These are phyloP conservation scores for Amphibolis antarctica DNA, from an alignment of 106 monocot genomes.

Conservation along the genomic window DNA sequence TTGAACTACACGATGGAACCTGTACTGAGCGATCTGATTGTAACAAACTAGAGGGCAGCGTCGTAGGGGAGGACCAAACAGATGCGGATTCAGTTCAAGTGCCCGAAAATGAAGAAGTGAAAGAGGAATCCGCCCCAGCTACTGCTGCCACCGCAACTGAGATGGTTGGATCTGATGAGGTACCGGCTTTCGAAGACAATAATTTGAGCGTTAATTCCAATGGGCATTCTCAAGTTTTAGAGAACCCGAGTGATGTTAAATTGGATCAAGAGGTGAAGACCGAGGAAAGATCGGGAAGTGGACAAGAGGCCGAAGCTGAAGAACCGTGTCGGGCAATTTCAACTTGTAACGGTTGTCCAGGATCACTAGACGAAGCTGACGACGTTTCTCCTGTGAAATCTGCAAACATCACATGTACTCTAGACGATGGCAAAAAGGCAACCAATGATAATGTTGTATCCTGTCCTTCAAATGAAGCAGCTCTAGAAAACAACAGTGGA, in stretches of 20 bases:
- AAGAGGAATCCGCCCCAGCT: background rate
- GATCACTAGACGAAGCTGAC: too few relatives aligned
- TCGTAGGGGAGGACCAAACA: background rate
- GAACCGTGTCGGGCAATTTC: too few relatives aligned
- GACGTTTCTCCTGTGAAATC: too few relatives aligned
- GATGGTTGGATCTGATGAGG: background rate
- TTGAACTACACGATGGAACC: background rate
- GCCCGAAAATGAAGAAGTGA: background rate
- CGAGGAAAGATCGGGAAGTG: too few relatives aligned
- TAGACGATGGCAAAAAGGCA: too few relatives aligned
- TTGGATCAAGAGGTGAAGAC: too few relatives aligned
- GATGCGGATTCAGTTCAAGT: background rate
- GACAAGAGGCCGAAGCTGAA: too few relatives aligned
- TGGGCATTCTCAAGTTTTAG: too few relatives aligned
- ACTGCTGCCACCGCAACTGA: background rate
- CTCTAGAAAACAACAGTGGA: background rate
- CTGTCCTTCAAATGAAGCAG: background rate
- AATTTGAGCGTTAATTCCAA: too few relatives aligned
- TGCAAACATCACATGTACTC: too few relatives aligned
- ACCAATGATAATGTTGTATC: background rate
- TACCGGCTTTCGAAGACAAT: background rate
- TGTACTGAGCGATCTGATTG: background rate
- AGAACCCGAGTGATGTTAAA: too few relatives aligned
- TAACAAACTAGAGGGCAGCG: background rate
- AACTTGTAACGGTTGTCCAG: too few relatives aligned